Evolutionary conservation across 768 basidiomycete genomes (phyloP), one percentile per base, ranked within the genome.

Genomic region (Porpolomopsis calyptriformis): DNA sequence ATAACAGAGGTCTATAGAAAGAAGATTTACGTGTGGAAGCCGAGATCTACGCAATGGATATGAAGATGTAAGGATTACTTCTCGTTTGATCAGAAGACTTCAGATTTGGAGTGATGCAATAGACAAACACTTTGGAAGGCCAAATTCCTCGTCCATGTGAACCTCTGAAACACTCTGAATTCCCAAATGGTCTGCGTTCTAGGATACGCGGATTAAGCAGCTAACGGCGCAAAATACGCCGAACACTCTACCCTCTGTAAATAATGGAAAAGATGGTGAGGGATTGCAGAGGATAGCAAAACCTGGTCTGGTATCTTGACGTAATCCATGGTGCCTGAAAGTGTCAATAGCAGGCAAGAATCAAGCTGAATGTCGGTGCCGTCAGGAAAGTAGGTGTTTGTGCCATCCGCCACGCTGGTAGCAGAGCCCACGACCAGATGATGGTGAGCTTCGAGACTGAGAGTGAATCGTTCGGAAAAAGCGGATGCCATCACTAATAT

Each of bases 121-220:
- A 52, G n/a, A 52, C 61, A 40, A 55, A 76, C 74, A 44, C 62
- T 68, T 73, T 25, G 64, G 57, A 7, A 59, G 50, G 40, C 62
- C 65, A 47, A 71, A 72, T 37, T 64, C 58, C 18, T 71, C 63
- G 51, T 73, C 71, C 18, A 77, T 56, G 50, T 69, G 70, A 18
- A 72, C 53, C 48, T 70, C 63, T n/a, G 82, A 82, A 33, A 85
- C 63, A 40, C 64, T 66, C 48, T 70, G 70, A 43, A 86, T 61
- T 29, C 78, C 80, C 9, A 86, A 70, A 48, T 69, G 68, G 33
- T 55, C 51, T 16, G 76, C 65, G 58, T 87, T 85, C 84, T 87
- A 47, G 33, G 54, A 11, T 47, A n/a, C 35, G 19, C 24, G 45
- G 43, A 35, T 46, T 45, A 4, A 38, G 23, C 24, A 12, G 20